Base-by-base conservation (phyloP, 441 rosid genomes). In the Gossypium trilobum region DNA sequence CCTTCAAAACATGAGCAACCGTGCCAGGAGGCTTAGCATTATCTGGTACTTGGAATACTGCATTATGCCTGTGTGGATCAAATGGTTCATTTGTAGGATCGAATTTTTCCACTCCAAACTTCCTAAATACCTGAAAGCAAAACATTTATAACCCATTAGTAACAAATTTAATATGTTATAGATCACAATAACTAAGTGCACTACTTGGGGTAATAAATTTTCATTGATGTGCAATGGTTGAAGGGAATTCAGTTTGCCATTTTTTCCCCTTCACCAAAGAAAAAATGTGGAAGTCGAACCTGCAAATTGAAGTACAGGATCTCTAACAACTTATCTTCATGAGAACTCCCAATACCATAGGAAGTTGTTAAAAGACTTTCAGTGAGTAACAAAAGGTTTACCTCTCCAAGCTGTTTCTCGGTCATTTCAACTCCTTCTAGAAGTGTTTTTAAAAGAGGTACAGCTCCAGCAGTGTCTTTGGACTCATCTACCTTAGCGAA, bases 381-480 rank as follows among this genome's bases (percentile, higher is more conserved):
- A 13, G 27, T 33, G 19, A 63, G 33, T 20, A 50, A 65, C 4
- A 3, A 63, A 8, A 63, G 33, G 2, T 13, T 7, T 81, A 92
- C 99, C 89, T 87, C 92, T 11, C 72, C 81, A 71, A 95, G 85
- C 80, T 91, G 97, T 78, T 95, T 95, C 82, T 95, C 97, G 10
- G 99, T 95, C 99, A 92, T 95, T 79, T 88, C 96, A 78, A 95
- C 99, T 68, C 99, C 99, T 78, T 88, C 97, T 48, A 92, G 82
- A 70, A 95, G 96, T 3, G 88, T 89, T 74, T 87, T 87, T 46
- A 95, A 82, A 42, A 92, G 82, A 10, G 88, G 88, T 65, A 80
- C 83, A 68, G 93, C 94, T 67, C 89, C 93, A 36, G 78, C 64
- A 11, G 87, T 67, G 71, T 91, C 97, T 46, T 77, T 77, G 36